Evolutionary conservation across 1,284 basidiomycete species (phyloP).

Genomic region (Papiliotrema fonsecae): DNA sequence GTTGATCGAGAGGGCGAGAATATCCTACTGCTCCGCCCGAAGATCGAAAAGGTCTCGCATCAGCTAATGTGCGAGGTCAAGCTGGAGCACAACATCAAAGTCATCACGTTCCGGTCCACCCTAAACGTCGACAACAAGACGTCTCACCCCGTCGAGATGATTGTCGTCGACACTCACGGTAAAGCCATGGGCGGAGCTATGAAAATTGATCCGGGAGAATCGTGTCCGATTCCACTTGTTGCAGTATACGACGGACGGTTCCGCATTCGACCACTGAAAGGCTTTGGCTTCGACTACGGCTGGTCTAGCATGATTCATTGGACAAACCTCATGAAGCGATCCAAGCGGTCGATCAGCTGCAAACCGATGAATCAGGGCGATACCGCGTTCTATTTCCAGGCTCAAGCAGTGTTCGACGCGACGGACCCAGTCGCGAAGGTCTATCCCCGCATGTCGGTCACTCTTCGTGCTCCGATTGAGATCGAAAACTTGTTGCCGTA

Average conservation of each 20-base stretch:
- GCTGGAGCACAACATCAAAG: slow-evolving; percentile 88
- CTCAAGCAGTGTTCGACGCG: slow-evolving; percentile 76
- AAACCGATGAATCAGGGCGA: slow-evolving; percentile 75
- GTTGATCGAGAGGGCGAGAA: slow-evolving; percentile 95
- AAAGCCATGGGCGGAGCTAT: slow-evolving; percentile 75
- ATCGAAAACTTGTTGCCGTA: slow-evolving; percentile 95
- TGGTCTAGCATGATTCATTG: slow-evolving; percentile 88
- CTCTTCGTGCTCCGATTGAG: slow-evolving; percentile 91
- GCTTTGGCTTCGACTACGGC: slow-evolving; percentile 58
- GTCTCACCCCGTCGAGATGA: slow-evolving; percentile 87
- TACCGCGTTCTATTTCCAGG: slow-evolving; percentile 92
- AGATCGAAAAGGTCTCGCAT: slow-evolving; percentile 67
- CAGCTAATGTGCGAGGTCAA: slow-evolving; percentile 87
- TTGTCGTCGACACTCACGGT: slow-evolving; percentile 78
- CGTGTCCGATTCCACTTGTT: slow-evolving; percentile 87
- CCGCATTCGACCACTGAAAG: slow-evolving; percentile 88
- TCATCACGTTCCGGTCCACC: slow-evolving; percentile 90
- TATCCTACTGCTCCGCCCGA: slow-evolving; percentile 78
- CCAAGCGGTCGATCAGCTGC: slow-evolving; percentile 78
- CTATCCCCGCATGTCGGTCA: slow-evolving; percentile 79
- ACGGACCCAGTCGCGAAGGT: slow-evolving; percentile 64
- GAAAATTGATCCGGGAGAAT: slow-evolving; percentile 84
- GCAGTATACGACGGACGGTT: slow-evolving; percentile 79
- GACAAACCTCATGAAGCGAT: slow-evolving; percentile 79
- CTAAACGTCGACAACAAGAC: slow-evolving; percentile 91